Evolutionary conservation across 495 filamentous ascomycete genomes (phyloP), one percentile per base, ranked within the genome.

Genomic region (Penicillium desertorum): DNA sequence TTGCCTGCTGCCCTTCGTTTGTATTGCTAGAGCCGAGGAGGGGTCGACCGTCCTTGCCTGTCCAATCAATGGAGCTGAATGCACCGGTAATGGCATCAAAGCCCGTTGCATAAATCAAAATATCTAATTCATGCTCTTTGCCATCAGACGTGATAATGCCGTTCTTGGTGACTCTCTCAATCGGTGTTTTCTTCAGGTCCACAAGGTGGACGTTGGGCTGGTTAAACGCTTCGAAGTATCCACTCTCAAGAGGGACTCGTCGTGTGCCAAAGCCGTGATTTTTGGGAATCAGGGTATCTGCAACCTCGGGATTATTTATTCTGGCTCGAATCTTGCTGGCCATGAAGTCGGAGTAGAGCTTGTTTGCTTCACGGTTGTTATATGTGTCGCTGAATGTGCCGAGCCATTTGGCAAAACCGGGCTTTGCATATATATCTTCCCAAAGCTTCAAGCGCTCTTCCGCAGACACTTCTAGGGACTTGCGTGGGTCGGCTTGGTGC

Each of bases 151-250:
- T 76, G 22, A 65, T 61, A 32, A 81, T 76, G 1, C 71, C 71
- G 0, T 36, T 58, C 29, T 53, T 46, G 5, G 62, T 66, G 5
- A 71, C 58, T 9, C 41, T 37, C 9, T 67, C 59, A 20, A 72
- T 65, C 0, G 68, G 66, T 2, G 64, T 65, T n/a, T 61, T 39
- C 19, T 65, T 59, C 3, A 72, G 47, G 45, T 75, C 64, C 0
- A 77, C 64, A 23, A 76, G 51, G 10, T 68, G 25, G 4, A 77
- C 74, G 37, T 77, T 65, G 1, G 62, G 55, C 45, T 62, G 42
- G 50, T 77, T 75, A 52, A 63, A 76, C 2, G 61, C 54, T 55
- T 77, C 71, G 27, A 65, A 77, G 56, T 73, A 77, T 2, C 61
- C 59, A 10, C 67, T 62, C 48, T 71, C 73, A 0, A 72, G 53